Conservation (phyloP, 768 basidiomycete genomes). For the Phaeotremella skinneri region DNA sequence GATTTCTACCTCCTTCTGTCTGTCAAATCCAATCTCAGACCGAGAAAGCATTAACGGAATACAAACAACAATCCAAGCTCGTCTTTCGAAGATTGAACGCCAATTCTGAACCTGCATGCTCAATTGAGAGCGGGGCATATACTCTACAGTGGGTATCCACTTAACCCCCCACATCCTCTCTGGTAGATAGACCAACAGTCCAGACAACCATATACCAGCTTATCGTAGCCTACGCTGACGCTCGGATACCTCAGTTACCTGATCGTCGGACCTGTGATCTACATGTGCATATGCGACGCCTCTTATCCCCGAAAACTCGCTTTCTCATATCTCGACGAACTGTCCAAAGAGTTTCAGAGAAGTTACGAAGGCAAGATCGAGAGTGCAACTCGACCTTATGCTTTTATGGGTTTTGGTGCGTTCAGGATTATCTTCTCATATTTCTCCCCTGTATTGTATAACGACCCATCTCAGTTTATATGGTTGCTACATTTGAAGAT, state of each 20-base stretch:
- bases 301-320: slow-evolving; percentile 96
- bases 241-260: slow-evolving; percentile 70
- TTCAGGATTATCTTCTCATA: slow-evolving; percentile 16
- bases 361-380: slow-evolving; percentile 94
- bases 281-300: slow-evolving; percentile 91
- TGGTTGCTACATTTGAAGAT: background rate
- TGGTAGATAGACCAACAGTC: background rate
- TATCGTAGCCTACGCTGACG: background rate
- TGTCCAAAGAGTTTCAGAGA: slow-evolving; percentile 90
- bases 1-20: slow-evolving; percentile 2
- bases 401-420: slow-evolving; percentile 95
- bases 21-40: slow-evolving; percentile 61
- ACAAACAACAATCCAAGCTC: slow-evolving; percentile 97
- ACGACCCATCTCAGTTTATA: background rate
- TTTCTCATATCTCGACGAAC: slow-evolving; percentile 94
- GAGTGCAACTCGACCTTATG: slow-evolving; percentile 90
- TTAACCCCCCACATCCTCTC: background rate
- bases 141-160: slow-evolving; percentile 81
- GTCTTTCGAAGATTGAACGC: slow-evolving; percentile 91
- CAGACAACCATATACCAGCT: background rate
- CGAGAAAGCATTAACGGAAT: slow-evolving; percentile 88
- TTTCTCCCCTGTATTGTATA: too few relatives aligned
- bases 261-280: slow-evolving; percentile 89
- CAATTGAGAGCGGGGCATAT: slow-evolving; percentile 91
- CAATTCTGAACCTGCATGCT: slow-evolving; percentile 91